phyloP scores from a whole-genome alignment of 2,329 filamentous ascomycete species.

The Teratosphaeria viscida region DNA sequence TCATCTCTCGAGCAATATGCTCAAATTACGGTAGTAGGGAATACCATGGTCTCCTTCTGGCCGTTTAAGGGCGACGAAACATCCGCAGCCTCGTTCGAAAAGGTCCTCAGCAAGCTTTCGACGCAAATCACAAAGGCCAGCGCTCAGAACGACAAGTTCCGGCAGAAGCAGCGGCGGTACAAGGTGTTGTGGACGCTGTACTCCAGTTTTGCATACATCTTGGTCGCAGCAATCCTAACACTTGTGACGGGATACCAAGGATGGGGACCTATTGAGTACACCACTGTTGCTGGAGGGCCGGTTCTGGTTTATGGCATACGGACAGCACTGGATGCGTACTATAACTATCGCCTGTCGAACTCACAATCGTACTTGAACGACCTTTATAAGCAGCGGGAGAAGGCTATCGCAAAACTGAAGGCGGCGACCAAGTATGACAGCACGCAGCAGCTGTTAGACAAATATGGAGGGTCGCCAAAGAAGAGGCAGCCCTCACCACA shows the following conservation, averaged over 20 bases:
- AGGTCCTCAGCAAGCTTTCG: constrained; percentile 70
- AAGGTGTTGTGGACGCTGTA: constrained; percentile 87
- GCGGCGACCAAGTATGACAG: constrained; percentile 92
- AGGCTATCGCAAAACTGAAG: constrained; percentile 90
- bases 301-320: constrained; percentile 62
- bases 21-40: not conserved
- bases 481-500: constrained; percentile 22
- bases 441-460: constrained; percentile 83
- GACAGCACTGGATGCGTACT: constrained; percentile 56
- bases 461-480: constrained; percentile 64
- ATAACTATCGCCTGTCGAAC: constrained; percentile 67
- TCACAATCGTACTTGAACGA: constrained; percentile 60
- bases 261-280: constrained; percentile 68
- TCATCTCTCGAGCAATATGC: not conserved
- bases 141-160: constrained; percentile 60
- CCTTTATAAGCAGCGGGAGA: constrained; percentile 66
- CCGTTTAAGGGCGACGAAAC: constrained; percentile 78
- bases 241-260: constrained; percentile 77
- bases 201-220: constrained; percentile 77
- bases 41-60: constrained; percentile 72
- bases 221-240: constrained; percentile 70
- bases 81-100: constrained; percentile 88
- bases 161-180: constrained; percentile 62
- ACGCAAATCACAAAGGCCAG: constrained; percentile 70
- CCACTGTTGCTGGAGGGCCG: constrained; percentile 66